Evolutionary conservation across 2,329 filamentous ascomycete genomes (phyloP).

Genomic region (Ophiostoma pallidulum): DNA sequence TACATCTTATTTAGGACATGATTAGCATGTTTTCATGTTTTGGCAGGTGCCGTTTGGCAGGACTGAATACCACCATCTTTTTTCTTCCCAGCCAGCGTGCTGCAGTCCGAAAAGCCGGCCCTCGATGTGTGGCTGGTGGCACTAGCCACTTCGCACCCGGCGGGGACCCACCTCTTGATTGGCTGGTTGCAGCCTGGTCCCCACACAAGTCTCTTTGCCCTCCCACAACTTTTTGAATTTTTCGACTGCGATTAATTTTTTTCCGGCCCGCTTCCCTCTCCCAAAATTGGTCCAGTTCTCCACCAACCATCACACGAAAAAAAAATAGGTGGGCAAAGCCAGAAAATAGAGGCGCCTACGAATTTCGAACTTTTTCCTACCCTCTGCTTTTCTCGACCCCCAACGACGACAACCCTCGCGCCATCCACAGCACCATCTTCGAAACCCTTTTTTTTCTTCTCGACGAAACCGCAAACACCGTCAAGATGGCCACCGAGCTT

Average conservation of each 20-base stretch:
- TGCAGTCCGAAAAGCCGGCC: no score
- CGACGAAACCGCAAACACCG: constrained; percentile 7
- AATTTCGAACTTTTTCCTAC: constrained; percentile 8
- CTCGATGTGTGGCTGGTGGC: constrained; percentile 2
- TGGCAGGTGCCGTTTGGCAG: no score
- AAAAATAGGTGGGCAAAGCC: constrained; percentile 8
- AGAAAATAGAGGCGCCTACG: constrained; percentile 12
- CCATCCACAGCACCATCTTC: constrained; percentile 4
- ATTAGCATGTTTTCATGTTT: no score
- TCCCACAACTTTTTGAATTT: constrained; percentile 16
- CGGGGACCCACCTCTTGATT: no score
- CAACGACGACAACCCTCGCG: constrained; percentile 5
- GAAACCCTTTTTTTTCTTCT: constrained; percentile 2
- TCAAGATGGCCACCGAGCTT: constrained; percentile 87
- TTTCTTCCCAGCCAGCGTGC: no score
- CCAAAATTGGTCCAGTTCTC: constrained; percentile 13
- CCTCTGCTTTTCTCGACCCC: background rate
- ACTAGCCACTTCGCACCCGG: background rate
- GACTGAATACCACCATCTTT: no score
- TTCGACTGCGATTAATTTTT: constrained; percentile 10
- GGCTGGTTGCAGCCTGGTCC: no score
- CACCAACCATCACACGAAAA: constrained; percentile 18
- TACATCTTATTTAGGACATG: no score
- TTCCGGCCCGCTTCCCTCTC: constrained; percentile 12
- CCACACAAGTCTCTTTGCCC: constrained; percentile 13